A percentile compares a stretch with the other conserved stretches of the same genome.
These are phyloP conservation scores for Ceratobasidium sp. DNA, from an alignment of 1,284 basidiomycete species.

Conservation along the genomic window DNA sequence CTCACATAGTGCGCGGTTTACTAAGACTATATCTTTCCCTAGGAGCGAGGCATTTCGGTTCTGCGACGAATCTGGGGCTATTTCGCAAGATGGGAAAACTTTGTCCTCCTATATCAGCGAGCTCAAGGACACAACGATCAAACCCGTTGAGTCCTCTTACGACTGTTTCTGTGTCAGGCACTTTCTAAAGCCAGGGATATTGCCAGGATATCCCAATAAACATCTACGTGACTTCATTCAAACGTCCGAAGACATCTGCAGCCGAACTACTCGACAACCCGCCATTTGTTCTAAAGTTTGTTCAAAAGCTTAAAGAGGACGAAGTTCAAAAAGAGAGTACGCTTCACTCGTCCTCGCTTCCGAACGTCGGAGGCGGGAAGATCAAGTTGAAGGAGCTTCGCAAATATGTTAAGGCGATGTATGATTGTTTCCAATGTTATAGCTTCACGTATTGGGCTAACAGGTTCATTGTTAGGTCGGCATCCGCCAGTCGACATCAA, in stretches of 20 bases:
- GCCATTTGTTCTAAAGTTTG: slow-evolving; percentile 13
- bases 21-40: background rate
- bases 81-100: background rate
- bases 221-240: slow-evolving; percentile 7
- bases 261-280: slow-evolving; percentile 3
- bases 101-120: slow-evolving; percentile 1
- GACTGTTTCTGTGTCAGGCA: background rate
- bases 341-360: slow-evolving; percentile 2
- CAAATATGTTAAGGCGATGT: slow-evolving; percentile 4
- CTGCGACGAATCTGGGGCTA: background rate
- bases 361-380: background rate
- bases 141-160: background rate
- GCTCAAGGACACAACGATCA: background rate
- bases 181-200: background rate
- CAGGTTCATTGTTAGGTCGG: background rate
- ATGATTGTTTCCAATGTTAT: background rate
- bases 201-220: background rate
- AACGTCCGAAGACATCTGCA: background rate
- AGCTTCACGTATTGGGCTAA: background rate
- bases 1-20: background rate
- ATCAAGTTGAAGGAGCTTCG: background rate
- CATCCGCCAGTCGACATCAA: background rate
- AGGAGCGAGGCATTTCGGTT: background rate
- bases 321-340: background rate
- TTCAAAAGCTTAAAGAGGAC: background rate